These are phyloP conservation scores for Phytophthora pistaciae DNA, from an alignment of 352 stramenopile species.

Conservation along the genomic window DNA sequence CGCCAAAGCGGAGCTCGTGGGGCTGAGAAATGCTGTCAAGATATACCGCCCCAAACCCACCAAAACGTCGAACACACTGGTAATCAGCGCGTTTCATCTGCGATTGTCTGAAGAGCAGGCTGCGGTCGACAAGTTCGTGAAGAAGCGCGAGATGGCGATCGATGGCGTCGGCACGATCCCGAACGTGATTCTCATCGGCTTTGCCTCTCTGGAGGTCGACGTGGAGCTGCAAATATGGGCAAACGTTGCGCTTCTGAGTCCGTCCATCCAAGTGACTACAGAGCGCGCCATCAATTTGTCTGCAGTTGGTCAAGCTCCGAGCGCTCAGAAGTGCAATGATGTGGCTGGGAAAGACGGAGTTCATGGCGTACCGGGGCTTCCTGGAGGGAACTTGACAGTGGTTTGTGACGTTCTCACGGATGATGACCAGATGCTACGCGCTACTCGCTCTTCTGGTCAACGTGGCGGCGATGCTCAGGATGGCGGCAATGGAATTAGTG, in stretches of 20 bases:
- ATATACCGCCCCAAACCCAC: neutral
- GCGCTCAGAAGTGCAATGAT: neutral
- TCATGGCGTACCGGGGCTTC: constrained; percentile 15
- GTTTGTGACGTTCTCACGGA: constrained; percentile 6
- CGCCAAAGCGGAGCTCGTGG: constrained; percentile 15
- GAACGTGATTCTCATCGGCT: constrained; percentile 21
- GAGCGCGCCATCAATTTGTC: constrained; percentile 8
- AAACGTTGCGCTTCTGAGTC: constrained; percentile 24
- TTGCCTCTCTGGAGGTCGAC: constrained; percentile 18
- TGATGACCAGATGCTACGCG: neutral
- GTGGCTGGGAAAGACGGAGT: constrained; percentile 2
- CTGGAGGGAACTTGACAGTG: constrained; percentile 27
- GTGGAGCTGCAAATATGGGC: constrained; percentile 12
- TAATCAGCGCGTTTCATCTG: constrained; percentile 21
- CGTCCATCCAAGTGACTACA: constrained; percentile 4
- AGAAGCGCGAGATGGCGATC: constrained; percentile 3
- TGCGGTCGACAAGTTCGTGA: constrained; percentile 18
- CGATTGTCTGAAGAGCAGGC: constrained; percentile 13
- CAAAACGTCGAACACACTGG: neutral
- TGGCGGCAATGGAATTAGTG: neutral
- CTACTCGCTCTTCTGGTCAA: constrained; percentile 4
- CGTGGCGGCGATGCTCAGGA: neutral
- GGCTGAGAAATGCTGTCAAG: constrained; percentile 7
- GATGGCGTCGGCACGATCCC: constrained; percentile 6
- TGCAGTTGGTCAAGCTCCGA: neutral